Base-by-base conservation (phyloP, 169 alveolate species). In the Toxoplasma gondii region DNA sequence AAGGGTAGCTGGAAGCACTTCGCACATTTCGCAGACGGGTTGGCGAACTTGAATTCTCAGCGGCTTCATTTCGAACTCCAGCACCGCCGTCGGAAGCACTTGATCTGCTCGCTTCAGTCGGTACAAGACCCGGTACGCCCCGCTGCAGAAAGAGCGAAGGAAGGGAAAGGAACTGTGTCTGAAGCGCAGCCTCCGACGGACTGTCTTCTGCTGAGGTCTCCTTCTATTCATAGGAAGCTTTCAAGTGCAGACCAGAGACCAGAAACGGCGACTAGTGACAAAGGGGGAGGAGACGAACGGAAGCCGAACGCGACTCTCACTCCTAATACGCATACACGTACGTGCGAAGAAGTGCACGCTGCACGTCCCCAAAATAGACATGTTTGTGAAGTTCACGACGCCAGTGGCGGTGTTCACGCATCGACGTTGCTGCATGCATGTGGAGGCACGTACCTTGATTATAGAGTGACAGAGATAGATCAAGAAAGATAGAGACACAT, bases 1-100 rank as follows among this genome's bases (percentile, higher is more conserved):
- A 92, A 97, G 83, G 44, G 96, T 95, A 16, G 98, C 97, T 27
- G 96, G 94, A 38, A 96, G 91, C 7, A 95, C 44, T 27, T 96
- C 98, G 88, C 98, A 97, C 97, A 97, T 92, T 43, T 97, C 98
- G 69, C 98, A 97, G 38, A 96, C 93, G 22, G 98, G 98, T 67
- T 96, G 98, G 24, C 97, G 97, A 49, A 97, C 98, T 81, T 97
- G 97, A 22, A 97, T 94, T 80, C 96, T 92, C 44, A 97, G 96
- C 31, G 98, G 97, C 53, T 97, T 94, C 82, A 97, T 96, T 82
- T 95, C 97, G 70, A 97, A 95, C 94, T 97, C 98, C 70, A 97
- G 95, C 31, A 95, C 92, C 39, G 95, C 96, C 64, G 91, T 91
- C 22, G 97, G 97, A 39, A 97, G 87, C 49, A 96, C 98, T 93